phyloP scores from a whole-genome alignment of 306 rosid species.

The Cicer pinnatifidum region DNA sequence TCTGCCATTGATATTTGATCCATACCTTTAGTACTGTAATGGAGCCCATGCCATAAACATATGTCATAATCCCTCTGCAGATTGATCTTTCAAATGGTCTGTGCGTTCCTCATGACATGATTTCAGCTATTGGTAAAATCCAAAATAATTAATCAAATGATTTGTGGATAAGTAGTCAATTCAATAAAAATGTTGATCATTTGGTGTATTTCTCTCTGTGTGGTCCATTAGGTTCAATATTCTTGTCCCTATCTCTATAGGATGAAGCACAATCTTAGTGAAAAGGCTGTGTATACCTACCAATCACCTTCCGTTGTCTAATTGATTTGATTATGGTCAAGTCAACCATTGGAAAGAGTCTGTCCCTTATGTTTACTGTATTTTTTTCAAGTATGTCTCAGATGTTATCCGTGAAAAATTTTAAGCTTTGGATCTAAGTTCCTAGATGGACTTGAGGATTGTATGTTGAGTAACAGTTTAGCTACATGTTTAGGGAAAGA shows the following conservation, averaged over 20 bases:
- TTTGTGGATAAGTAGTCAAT: not conserved
- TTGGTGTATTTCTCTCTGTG: not conserved
- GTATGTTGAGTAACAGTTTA: constrained; percentile 4
- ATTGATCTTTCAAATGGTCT: not conserved
- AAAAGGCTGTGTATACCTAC: not conserved
- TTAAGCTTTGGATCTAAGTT: not conserved
- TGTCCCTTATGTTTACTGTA: not conserved
- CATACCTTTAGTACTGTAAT: not conserved
- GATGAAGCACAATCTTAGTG: not conserved
- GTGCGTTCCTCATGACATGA: not conserved
- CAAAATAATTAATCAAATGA: not conserved
- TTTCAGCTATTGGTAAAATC: not conserved
- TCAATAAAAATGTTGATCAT: not conserved
- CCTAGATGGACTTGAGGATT: not conserved
- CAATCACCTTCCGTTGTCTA: constrained; percentile 20
- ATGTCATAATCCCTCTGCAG: not conserved
- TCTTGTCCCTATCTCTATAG: not conserved
- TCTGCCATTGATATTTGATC: not conserved
- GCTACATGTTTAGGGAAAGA: not conserved
- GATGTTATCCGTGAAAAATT: not conserved
- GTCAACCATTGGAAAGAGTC: constrained; percentile 12
- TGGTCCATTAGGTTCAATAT: not conserved
- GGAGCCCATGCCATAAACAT: not conserved
- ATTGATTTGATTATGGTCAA: constrained; percentile 15
- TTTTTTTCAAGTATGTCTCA: not conserved